Percentiles rank a stretch among this genome's conserved stretches.
Conservation (phyloP, 371 early-diverging fungal species). For the Mortierella sp. region DNA sequence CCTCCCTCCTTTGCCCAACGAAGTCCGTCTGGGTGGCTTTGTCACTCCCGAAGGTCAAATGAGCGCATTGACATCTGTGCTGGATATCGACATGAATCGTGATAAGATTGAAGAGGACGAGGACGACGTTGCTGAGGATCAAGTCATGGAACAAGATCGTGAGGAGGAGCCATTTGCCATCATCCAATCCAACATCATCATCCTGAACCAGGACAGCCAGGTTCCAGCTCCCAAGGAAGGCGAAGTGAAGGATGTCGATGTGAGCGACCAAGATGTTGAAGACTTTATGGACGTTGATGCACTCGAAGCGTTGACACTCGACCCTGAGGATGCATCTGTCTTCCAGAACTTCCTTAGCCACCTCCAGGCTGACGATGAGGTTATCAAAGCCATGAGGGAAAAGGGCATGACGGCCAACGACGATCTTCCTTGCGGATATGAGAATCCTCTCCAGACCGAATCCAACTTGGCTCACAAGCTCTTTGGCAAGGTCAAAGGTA, state of each 20-base stretch:
- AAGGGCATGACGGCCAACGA: conserved; percentile 8
- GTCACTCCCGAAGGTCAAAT: neutral
- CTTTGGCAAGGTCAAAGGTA: neutral
- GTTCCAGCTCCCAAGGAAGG: no score
- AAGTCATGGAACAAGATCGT: no score
- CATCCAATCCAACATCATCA: conserved; percentile 12
- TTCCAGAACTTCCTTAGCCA: conserved; percentile 32
- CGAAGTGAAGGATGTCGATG: neutral
- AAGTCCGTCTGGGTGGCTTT: conserved; percentile 1
- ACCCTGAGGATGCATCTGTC: conserved; percentile 24
- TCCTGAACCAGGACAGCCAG: conserved; percentile 18
- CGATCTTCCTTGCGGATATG: conserved; percentile 21
- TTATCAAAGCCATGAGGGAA: conserved; percentile 2
- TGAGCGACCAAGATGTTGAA: conserved; percentile 4
- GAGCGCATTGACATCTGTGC: no score
- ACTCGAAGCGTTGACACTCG: conserved; percentile 36
- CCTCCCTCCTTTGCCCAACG: no score
- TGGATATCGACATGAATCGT: neutral
- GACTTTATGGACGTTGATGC: conserved; percentile 17
- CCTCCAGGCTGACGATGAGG: conserved; percentile 24
- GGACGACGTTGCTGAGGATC: conserved; percentile 1
- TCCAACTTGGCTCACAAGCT: neutral
- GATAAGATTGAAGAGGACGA: conserved; percentile 1
- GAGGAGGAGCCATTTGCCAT: conserved; percentile 15
- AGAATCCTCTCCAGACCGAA: neutral